Evolutionary conservation across 2,329 filamentous ascomycete genomes (phyloP), one percentile per base, ranked within the genome.

Genomic region (Helicocarpus griseus): DNA sequence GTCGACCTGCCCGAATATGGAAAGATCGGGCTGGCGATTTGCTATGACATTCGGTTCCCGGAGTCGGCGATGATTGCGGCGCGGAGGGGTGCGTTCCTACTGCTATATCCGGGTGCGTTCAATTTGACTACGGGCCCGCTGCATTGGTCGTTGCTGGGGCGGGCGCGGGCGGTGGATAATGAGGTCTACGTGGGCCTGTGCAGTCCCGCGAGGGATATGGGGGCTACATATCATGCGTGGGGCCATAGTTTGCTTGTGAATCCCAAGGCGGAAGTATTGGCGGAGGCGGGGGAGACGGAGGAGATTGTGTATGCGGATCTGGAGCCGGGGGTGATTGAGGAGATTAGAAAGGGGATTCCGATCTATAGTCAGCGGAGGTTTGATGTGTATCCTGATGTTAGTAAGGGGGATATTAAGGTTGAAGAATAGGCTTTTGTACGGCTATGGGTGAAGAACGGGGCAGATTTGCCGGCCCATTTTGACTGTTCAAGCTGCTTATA

Each of bases 1-100:
- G 77, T 97, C 24, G 86, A 95, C 58, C 74, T 96, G 28, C 88
- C 90, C 2, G 89, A 86, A 58, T 95, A 95, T 68, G 93, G 93
- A 54, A 85, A 81, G 66, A 80, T 98, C 56, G 89, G 81, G 4
- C 74, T 98, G 3, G 90, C 87, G 29, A 97, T 98, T 65, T 98
- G 93, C 78, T 98, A 98, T 73, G 93, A 98, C 70, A 82, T 98
- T 51, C 88, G 93, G 38, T 98, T 98, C 74, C 91, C 93, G 0
- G 93, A 97, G 72, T 77, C 95, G 9, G 93, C 89, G 2, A 93
- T 82, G 65, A 85, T 97, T 52, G 91, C 91, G 0, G 88, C 91
- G 19, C 79, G 93, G 29, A 82, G 83, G 58, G 89, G 86, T n/a
- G 86, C 83, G 53, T 98, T 98, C 68, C 77, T 88, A 43, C 80